These are phyloP conservation scores for Ichthyophthirius multifiliis DNA, from an alignment of 169 alveolate genomes.

Conservation along the genomic window DNA sequence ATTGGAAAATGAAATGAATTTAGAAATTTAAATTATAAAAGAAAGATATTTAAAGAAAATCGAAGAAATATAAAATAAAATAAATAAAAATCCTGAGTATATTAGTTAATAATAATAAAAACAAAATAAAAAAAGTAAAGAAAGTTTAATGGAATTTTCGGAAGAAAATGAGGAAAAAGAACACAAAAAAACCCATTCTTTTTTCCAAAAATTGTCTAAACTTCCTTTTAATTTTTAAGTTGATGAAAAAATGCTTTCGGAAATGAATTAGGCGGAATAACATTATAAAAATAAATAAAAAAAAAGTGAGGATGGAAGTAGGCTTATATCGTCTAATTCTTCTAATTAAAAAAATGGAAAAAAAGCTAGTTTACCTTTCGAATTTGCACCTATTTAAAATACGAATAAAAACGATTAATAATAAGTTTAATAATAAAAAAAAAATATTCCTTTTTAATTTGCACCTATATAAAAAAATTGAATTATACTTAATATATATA, in stretches of 20 bases:
- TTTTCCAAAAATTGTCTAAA: neutral
- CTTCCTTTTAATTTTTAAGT: neutral
- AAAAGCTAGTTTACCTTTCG: neutral
- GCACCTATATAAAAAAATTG: too few relatives aligned
- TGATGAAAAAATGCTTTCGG: neutral
- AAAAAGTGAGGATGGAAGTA: conserved; percentile 5
- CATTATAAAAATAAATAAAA: neutral
- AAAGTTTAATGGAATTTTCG: neutral
- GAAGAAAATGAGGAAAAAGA: neutral
- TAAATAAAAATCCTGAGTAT: neutral
- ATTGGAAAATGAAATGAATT: conserved; percentile 31
- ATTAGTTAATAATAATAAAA: neutral
- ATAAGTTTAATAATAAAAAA: neutral
- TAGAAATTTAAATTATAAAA: conserved; percentile 39
- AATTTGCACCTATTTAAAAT: neutral
- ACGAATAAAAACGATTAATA: neutral
- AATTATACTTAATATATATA: too few relatives aligned
- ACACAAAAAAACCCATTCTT: neutral
- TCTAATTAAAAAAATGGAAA: neutral
- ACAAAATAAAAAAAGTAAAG: neutral
- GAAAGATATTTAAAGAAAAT: conserved; percentile 32
- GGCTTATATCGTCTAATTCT: neutral
- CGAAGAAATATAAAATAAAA: neutral
- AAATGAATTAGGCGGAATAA: neutral
- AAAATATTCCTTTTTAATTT: neutral